Evolutionary conservation across 2,329 filamentous ascomycete species (phyloP).

Genomic region (Arachnomyces sp.): DNA sequence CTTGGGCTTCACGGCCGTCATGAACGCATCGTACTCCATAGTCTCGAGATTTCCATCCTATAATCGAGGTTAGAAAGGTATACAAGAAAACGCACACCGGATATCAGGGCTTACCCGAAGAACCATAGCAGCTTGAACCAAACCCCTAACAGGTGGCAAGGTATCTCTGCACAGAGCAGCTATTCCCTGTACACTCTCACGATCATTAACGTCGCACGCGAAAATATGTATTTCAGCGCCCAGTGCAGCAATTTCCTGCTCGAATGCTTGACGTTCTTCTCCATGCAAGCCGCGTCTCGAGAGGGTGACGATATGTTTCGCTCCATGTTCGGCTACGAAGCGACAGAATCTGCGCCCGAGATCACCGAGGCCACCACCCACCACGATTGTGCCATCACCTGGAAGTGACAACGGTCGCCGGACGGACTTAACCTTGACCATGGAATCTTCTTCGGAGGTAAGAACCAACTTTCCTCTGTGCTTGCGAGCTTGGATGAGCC

Average conservation of each 20-base stretch:
- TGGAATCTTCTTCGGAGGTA: too few relatives aligned
- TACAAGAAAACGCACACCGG: too few relatives aligned
- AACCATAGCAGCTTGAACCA: conserved; percentile 17
- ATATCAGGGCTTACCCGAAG: conserved; percentile 13
- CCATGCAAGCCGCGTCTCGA: conserved; percentile 24
- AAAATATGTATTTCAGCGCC: conserved; percentile 7
- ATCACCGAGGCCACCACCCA: conserved; percentile 32
- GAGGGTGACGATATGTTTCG: conserved; percentile 21
- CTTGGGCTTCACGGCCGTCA: conserved; percentile 21
- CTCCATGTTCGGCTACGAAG: conserved; percentile 26
- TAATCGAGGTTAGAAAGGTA: too few relatives aligned
- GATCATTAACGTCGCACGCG: conserved; percentile 11
- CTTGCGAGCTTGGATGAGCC: too few relatives aligned
- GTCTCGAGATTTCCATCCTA: too few relatives aligned
- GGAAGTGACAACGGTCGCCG: not conserved
- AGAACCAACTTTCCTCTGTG: too few relatives aligned
- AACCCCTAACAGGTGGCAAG: conserved; percentile 16
- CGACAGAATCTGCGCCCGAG: conserved; percentile 28
- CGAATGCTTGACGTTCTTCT: conserved; percentile 11
- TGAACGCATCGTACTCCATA: too few relatives aligned
- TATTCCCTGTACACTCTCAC: not conserved
- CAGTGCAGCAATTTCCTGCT: not conserved
- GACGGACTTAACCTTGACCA: too few relatives aligned
- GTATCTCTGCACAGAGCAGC: not conserved
- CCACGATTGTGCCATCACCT: conserved; percentile 24